Evolutionary conservation across 2,329 filamentous ascomycete species (phyloP).

Genomic region (Aspergillus proliferans): DNA sequence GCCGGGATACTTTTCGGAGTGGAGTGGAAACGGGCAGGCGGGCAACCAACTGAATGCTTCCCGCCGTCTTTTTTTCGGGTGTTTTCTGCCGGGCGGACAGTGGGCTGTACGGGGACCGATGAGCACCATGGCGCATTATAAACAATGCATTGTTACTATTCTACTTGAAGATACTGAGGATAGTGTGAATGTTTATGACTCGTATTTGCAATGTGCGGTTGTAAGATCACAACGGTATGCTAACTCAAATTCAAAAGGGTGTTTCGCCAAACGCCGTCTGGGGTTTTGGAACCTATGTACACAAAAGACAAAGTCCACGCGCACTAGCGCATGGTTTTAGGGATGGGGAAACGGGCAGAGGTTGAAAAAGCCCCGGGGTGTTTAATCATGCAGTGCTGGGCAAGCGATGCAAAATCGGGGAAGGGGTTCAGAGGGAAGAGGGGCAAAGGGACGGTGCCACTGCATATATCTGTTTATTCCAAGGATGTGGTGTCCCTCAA

Average conservation of each 20-base stretch:
- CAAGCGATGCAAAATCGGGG: neutral
- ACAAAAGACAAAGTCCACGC: conserved; percentile 10
- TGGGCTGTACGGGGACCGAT: neutral
- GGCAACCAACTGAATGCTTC: neutral
- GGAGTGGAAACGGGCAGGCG: no score
- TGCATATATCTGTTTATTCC: conserved; percentile 45
- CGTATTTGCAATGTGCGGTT: neutral
- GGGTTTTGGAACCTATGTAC: conserved; percentile 30
- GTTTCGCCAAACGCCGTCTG: conserved; percentile 27
- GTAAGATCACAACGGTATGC: conserved; percentile 1
- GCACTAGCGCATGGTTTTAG: conserved; percentile 12
- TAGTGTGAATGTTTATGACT: neutral
- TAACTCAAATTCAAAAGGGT: conserved; percentile 1
- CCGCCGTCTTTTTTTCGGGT: conserved; percentile 1
- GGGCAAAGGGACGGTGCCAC: no score
- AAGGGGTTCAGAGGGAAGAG: no score
- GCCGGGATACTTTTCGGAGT: neutral
- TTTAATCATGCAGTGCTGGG: neutral
- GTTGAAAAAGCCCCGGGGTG: neutral
- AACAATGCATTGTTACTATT: neutral
- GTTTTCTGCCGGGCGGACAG: conserved; percentile 33
- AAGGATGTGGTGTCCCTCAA: conserved; percentile 62
- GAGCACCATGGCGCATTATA: no score
- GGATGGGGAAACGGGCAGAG: neutral
- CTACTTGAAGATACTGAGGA: neutral